Evolutionary conservation across 2,329 filamentous ascomycete genomes (phyloP), one percentile per base, ranked within the genome.

Genomic region (Penicillium sp.): DNA sequence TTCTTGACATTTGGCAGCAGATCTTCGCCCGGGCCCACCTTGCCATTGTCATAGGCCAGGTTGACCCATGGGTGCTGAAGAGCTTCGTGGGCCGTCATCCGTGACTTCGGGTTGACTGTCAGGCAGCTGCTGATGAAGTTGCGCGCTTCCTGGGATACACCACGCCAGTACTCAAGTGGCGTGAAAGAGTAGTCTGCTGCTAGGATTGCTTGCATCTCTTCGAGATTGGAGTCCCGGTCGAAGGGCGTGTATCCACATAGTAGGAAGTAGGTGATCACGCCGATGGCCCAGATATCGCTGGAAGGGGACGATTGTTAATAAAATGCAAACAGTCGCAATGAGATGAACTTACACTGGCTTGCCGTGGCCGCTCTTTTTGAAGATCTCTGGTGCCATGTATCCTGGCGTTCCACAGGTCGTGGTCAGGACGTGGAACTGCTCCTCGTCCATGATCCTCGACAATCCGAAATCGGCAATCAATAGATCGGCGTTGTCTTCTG

Each of bases 371-470:
- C 86, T 90, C 77, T 98, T 98, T 71, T 95, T 95, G 75, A 98
- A 98, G 63, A 98, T 98, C 69, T 98, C 93, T 21, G 93, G 93
- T 2, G 93, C 93, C 93, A 98, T 98, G 72, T 98, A 98, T 43
- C 93, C 93, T 3, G 93, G 93, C 1, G 93, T 98, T 52, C 93
- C 93, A 68, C 93, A 98, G 1, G 93, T 98, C 0, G 93, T 98
- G 10, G 93, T 98, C 55, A 98, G 75, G 28, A 97, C 91, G 67
- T 97, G 93, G 70, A 97, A 97, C 67, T 95, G 88, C 71, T 96
- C 89, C 72, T 97, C 93, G 65, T 98, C 93, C 91, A 98, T 97
- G 72, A 98, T 96, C 51, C 93, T 82, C 24, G 86, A 93, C 43
- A 98, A 76, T 9, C 93, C 93, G 69, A 98, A 98, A 68, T 98